Percentiles rank a stretch among this genome's conserved stretches.
These are phyloP conservation scores for Phytophthora macrochlamydospora DNA, from an alignment of 352 stramenopile species.

Conservation along the genomic window DNA sequence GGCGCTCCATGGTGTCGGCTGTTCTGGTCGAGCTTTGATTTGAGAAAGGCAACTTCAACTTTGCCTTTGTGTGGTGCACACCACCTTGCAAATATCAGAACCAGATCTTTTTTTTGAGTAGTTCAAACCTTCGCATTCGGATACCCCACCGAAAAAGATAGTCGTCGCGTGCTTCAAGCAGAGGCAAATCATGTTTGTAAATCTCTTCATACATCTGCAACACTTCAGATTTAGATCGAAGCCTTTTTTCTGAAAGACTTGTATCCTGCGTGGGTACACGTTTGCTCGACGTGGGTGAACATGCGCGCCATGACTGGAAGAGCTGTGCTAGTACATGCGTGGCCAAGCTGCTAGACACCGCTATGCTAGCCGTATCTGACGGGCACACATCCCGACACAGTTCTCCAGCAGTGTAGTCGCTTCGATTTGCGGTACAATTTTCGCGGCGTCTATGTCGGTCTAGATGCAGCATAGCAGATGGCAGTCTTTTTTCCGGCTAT, in stretches of 20 bases:
- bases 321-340: not conserved
- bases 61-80: too few relatives aligned
- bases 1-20: not conserved
- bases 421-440: conserved; percentile 2
- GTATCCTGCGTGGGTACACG: not conserved
- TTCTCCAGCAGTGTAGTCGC: not conserved
- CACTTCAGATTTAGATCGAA: not conserved
- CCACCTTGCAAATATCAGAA: too few relatives aligned
- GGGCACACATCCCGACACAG: not conserved
- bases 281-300: not conserved
- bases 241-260: not conserved
- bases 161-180: not conserved
- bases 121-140: not conserved
- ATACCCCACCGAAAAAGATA: not conserved
- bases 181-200: not conserved
- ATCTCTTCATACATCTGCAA: not conserved
- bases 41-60: not conserved
- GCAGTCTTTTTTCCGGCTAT: not conserved
- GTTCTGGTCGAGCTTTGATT: not conserved
- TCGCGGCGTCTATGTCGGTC: conserved; percentile 1
- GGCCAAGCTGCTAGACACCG: too few relatives aligned
- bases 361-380: too few relatives aligned
- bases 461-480: not conserved
- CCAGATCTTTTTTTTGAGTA: not conserved
- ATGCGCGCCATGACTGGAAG: not conserved